Percentiles rank a stretch among this genome's conserved stretches.
Evolutionary conservation across 1,139 yeast genomes (phyloP).

Genomic region (Taphrina confusa): DNA sequence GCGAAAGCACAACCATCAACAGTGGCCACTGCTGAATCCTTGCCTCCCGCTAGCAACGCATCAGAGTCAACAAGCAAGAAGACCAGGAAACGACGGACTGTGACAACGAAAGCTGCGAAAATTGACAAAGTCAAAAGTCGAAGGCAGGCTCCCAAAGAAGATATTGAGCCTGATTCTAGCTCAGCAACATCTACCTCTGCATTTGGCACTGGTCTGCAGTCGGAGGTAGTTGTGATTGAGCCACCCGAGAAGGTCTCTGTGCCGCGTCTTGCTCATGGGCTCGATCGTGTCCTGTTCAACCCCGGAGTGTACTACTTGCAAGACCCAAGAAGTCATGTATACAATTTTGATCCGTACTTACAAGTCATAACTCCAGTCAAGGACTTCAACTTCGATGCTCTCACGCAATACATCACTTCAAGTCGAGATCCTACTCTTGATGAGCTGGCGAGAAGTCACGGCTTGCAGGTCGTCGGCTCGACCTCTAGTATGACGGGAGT

Average conservation of each 20-base stretch:
- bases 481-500: constrained; percentile 85
- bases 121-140: not conserved
- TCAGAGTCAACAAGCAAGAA: not conserved
- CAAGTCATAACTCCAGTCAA: constrained; percentile 64
- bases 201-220: not conserved
- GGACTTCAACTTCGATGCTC: constrained; percentile 64
- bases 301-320: constrained; percentile 81
- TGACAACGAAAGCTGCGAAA: not conserved
- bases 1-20: no score
- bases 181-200: not conserved
- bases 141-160: not conserved
- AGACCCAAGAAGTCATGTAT: constrained; percentile 73
- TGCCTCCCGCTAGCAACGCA: not conserved
- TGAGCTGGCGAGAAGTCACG: constrained; percentile 51
- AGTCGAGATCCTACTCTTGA: constrained; percentile 62
- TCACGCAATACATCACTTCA: constrained; percentile 64
- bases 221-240: constrained; percentile 13
- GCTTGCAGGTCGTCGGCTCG: constrained; percentile 65
- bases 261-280: constrained; percentile 37
- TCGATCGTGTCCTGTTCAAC: constrained; percentile 40
- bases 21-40: no score
- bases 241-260: constrained; percentile 25
- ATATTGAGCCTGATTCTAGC: not conserved
- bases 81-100: not conserved
- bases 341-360: constrained; percentile 66